A percentile compares a stretch with the other conserved stretches of the same genome.
phyloP scores from a whole-genome alignment of 2,329 filamentous ascomycete species.

The Pseudovirgaria hyperparasitica region DNA sequence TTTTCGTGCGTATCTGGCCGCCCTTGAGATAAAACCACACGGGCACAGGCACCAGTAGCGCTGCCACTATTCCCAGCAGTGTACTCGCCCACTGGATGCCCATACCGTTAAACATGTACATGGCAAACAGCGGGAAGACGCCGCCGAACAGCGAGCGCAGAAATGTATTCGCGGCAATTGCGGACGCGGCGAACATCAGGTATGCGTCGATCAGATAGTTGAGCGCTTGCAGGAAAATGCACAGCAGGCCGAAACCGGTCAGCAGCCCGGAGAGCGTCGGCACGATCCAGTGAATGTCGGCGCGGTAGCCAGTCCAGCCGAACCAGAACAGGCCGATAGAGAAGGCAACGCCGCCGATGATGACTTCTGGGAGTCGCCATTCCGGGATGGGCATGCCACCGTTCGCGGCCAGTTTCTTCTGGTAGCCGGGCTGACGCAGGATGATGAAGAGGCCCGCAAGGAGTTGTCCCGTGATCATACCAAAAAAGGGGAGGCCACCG shows the following conservation, averaged over 20 bases:
- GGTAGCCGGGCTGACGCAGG: conserved; percentile 52
- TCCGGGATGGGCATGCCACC: conserved; percentile 42
- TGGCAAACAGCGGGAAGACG: conserved; percentile 41
- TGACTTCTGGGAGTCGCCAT: conserved; percentile 43
- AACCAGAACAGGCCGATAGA: conserved; percentile 25
- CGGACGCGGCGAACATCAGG: conserved; percentile 41
- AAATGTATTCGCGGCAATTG: conserved; percentile 44
- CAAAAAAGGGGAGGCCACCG: conserved; percentile 70
- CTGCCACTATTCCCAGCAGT: conserved; percentile 31
- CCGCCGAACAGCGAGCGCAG: conserved; percentile 37
- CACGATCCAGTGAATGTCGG: conserved; percentile 27
- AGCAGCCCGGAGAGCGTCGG: conserved; percentile 34
- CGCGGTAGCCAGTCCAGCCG: conserved; percentile 30
- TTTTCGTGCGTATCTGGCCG: conserved; percentile 29
- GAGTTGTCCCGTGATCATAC: conserved; percentile 64
- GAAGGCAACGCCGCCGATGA: conserved; percentile 37
- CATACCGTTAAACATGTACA: conserved; percentile 42
- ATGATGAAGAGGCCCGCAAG: conserved; percentile 54
- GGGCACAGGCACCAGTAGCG: conserved; percentile 30
- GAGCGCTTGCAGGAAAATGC: conserved; percentile 44
- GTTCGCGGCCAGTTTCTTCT: conserved; percentile 30
- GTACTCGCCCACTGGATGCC: conserved; percentile 36
- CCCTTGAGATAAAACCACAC: conserved; percentile 32
- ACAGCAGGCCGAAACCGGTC: conserved; percentile 44
- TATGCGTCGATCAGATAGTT: conserved; percentile 50